Evolutionary conservation across 306 rosid species (phyloP).

Genomic region (Acacia confusa): DNA sequence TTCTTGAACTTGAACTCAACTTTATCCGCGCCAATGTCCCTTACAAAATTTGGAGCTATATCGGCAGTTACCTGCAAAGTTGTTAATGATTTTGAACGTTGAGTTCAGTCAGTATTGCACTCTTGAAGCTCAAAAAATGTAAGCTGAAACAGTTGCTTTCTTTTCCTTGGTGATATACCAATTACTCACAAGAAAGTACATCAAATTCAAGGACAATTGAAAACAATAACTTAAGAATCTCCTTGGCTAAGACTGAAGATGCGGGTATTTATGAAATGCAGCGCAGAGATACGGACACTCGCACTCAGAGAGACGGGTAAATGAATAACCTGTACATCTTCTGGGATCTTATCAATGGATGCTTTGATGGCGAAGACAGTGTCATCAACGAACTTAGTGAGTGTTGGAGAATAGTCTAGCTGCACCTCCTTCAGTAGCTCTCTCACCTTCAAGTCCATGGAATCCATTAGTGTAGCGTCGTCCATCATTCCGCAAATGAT

Average conservation of each 20-base stretch:
- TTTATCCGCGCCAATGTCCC: slow-evolving; percentile 85
- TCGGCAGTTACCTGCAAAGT: slow-evolving; percentile 57
- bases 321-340: slow-evolving; percentile 47
- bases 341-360: slow-evolving; percentile 58
- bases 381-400: slow-evolving; percentile 53
- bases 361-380: slow-evolving; percentile 54
- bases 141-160: neutral
- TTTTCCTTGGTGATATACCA: neutral
- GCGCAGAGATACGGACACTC: neutral
- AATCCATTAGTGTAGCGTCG: slow-evolving; percentile 24
- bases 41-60: slow-evolving; percentile 63
- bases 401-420: slow-evolving; percentile 39
- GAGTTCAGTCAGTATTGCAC: neutral
- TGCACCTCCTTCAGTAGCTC: slow-evolving; percentile 75
- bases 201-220: neutral
- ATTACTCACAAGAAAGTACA: neutral
- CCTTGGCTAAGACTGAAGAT: neutral
- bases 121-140: neutral
- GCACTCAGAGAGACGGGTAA: neutral
- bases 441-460: slow-evolving; percentile 55
- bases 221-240: neutral
- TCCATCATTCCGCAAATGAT: slow-evolving; percentile 30
- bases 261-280: neutral
- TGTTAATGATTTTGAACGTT: neutral
- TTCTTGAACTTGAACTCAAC: slow-evolving; percentile 78